Conservation (phyloP, 2,329 filamentous ascomycete species). For the Rugonectria rugulosa region DNA sequence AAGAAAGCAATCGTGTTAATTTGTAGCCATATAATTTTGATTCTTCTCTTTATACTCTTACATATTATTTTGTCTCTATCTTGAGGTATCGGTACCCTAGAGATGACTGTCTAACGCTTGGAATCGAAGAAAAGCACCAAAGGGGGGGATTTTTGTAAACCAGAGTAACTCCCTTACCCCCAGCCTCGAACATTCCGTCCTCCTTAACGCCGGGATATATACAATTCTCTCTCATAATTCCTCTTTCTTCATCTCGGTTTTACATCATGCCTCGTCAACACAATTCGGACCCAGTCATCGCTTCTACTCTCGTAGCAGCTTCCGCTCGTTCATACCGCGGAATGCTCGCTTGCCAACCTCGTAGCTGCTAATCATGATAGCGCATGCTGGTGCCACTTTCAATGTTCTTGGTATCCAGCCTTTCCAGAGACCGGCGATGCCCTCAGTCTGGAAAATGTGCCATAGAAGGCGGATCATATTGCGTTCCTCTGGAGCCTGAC, state of each 20-base stretch:
- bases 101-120: conserved; percentile 29
- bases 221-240: conserved; percentile 16
- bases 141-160: conserved; percentile 9
- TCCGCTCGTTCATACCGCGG: conserved; percentile 71
- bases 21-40: neutral
- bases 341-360: conserved; percentile 94
- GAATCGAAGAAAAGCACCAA: conserved; percentile 4
- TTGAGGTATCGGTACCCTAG: conserved; percentile 24
- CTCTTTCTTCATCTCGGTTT: conserved; percentile 5
- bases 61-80: conserved; percentile 35
- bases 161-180: conserved; percentile 8
- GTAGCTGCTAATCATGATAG: conserved; percentile 99
- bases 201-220: conserved; percentile 32
- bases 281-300: neutral
- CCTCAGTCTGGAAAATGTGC: conserved; percentile 91
- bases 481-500: conserved; percentile 71
- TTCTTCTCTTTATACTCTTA: conserved; percentile 29
- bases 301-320: conserved; percentile 20
- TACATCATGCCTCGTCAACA: neutral
- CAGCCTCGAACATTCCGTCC: conserved; percentile 1
- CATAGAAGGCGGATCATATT: conserved; percentile 84
- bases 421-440: conserved; percentile 80
- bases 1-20: neutral
- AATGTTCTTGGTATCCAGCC: conserved; percentile 92
- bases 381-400: conserved; percentile 95